Percentiles rank a stretch among this genome's conserved stretches.
These are phyloP conservation scores for Forsythia viridissima DNA, from an alignment of 257 asterid species.

Conservation along the genomic window DNA sequence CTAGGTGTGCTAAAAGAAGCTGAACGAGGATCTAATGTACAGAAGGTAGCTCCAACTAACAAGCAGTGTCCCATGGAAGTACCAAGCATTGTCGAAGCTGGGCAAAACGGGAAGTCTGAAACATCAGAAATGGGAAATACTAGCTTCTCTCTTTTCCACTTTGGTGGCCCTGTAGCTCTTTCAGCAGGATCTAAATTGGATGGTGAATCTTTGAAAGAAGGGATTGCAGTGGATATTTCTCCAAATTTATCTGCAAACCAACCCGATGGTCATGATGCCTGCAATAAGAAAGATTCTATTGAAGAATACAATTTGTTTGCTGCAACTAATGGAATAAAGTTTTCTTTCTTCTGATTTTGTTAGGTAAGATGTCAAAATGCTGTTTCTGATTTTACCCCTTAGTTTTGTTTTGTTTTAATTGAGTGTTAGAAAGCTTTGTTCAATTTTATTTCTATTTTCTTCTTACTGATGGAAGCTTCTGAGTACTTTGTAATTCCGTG, in stretches of 20 bases:
- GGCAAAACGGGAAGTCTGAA: slow-evolving; percentile 39
- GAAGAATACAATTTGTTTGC: slow-evolving; percentile 95
- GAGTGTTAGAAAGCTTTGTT: slow-evolving; percentile 47
- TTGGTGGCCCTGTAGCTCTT: slow-evolving; percentile 84
- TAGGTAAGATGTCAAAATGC: slow-evolving; percentile 7
- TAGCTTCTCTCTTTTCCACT: slow-evolving; percentile 93
- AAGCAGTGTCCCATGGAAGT: slow-evolving; percentile 32
- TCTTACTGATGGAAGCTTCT: background rate
- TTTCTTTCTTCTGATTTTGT: slow-evolving; percentile 72
- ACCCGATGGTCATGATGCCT: slow-evolving; percentile 34
- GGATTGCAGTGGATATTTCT: slow-evolving; percentile 32
- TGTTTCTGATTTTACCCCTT: background rate
- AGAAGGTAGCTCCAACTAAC: slow-evolving; percentile 35
- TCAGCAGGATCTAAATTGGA: slow-evolving; percentile 61
- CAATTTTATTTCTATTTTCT: background rate
- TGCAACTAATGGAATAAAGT: slow-evolving; percentile 72
- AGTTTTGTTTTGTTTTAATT: slow-evolving; percentile 3
- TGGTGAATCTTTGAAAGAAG: slow-evolving; percentile 49
- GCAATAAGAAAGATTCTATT: slow-evolving; percentile 53
- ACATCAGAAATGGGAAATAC: slow-evolving; percentile 39
- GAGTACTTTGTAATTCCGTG: slow-evolving; percentile 36
- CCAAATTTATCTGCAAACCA: slow-evolving; percentile 31
- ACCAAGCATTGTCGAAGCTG: slow-evolving; percentile 35
- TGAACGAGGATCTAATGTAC: slow-evolving; percentile 18
- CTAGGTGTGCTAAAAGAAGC: slow-evolving; percentile 39